A percentile compares a stretch with the other conserved stretches of the same genome.
Conservation (phyloP, 2,329 filamentous ascomycete species). For the Davidsoniella eucalypti region DNA sequence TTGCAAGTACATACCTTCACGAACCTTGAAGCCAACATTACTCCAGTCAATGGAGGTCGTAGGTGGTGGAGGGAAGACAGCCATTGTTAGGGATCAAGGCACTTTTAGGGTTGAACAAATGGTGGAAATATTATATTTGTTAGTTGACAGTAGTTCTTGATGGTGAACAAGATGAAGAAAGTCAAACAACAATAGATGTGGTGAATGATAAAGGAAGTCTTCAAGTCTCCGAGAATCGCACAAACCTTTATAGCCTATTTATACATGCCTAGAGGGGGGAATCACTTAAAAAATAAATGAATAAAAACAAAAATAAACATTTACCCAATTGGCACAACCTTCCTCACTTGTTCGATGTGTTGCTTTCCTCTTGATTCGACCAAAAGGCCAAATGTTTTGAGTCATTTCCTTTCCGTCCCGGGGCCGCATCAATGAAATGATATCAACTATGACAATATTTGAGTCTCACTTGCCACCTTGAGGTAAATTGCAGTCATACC, state of each 20-base stretch:
- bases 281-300: neutral
- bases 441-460: too few relatives aligned
- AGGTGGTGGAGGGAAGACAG: constrained; percentile 57
- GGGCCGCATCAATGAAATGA: too few relatives aligned
- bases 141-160: neutral
- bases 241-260: too few relatives aligned
- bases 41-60: constrained; percentile 81
- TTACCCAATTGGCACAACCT: neutral
- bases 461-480: too few relatives aligned
- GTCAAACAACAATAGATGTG: neutral
- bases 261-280: too few relatives aligned
- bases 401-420: too few relatives aligned
- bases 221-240: too few relatives aligned
- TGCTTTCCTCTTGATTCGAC: too few relatives aligned
- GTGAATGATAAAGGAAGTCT: neutral
- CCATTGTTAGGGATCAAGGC: constrained; percentile 1
- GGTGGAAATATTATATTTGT: neutral
- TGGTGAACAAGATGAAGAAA: neutral
- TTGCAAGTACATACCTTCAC: constrained; percentile 49
- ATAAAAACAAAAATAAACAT: neutral
- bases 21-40: constrained; percentile 81
- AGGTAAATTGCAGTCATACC: too few relatives aligned
- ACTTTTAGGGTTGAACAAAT: neutral
- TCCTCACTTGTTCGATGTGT: neutral
- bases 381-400: too few relatives aligned